Evolutionary conservation across 768 basidiomycete genomes (phyloP).

Genomic region (Russula earlei): DNA sequence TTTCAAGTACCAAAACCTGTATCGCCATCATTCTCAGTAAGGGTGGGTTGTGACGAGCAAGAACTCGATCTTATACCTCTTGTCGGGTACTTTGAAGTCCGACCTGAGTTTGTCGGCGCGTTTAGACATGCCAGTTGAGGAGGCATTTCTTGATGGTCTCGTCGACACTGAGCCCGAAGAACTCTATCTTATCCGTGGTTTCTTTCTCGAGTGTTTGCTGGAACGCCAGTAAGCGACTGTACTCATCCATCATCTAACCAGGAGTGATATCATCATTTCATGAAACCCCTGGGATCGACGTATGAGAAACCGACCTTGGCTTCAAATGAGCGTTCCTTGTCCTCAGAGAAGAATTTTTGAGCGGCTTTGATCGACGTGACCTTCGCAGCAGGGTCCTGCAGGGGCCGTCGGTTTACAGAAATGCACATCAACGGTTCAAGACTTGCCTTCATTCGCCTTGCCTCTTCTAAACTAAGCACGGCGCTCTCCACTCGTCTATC

Average conservation of each 20-base stretch:
- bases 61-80: conserved; percentile 47
- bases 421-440: neutral
- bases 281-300: neutral
- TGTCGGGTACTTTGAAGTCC: conserved; percentile 93
- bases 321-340: conserved; percentile 86
- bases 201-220: conserved; percentile 91
- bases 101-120: conserved; percentile 80
- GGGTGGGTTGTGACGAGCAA: neutral
- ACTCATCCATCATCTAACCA: conserved; percentile 85
- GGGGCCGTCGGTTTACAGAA: neutral
- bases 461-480: conserved; percentile 79
- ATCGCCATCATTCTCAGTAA: neutral
- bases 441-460: conserved; percentile 52
- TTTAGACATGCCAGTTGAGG: conserved; percentile 70
- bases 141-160: conserved; percentile 78
- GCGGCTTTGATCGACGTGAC: conserved; percentile 69
- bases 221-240: conserved; percentile 54
- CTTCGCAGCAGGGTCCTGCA: conserved; percentile 63
- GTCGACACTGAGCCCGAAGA: conserved; percentile 80
- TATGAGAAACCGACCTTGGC: conserved; percentile 54
- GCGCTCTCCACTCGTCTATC: conserved; percentile 92
- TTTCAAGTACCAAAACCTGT: conserved; percentile 91
- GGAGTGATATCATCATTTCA: neutral
- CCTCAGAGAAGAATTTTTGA: conserved; percentile 90
- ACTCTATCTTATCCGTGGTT: conserved; percentile 60